Evolutionary conservation across 305 asterid species (phyloP), one percentile per base, ranked within the genome.

Genomic region (Galium porrigens): DNA sequence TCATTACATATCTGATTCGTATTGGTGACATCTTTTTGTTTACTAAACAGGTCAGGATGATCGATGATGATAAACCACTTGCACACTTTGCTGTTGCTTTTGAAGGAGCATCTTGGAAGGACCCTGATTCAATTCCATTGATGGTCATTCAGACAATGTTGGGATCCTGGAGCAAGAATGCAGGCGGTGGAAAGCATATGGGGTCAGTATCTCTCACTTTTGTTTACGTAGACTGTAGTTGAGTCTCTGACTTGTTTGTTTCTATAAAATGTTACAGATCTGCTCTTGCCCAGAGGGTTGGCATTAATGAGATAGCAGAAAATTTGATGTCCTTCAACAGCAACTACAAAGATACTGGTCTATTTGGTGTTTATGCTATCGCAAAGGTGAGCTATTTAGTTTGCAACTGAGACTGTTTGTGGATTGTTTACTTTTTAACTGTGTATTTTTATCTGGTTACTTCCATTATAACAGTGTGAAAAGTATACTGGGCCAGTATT

Each of bases 321-420:
- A 89, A 87, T 85, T 77, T 89, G 89, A 89, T 92, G 99, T 86
- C 99, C 58, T 92, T 92, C 78, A 92, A 89, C 70, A 89, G 91
- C 72, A 92, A 85, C 79, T 92, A 92, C 78, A 92, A 84, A 63
- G 99, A 92, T 82, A 87, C 99, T 34, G 99, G 99, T 20, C 74
- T 92, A 44, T 92, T 92, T 78, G 99, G 99, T 72, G 91, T 92
- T 60, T 87, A 89, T 77, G 97, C 99, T 68, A 82, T 86, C 75
- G 96, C 99, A 55, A 87, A 89, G 97, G 99, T 90, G 65, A 44
- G 67, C 17, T 22, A 48, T 10, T 0, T 25, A 46, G 32, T 25
- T 53, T 52, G 52, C 52, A 15, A 46, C 20, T 46, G 52, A 46
- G 18, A 18, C 7, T 15, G 20, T 46, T 2, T 42, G 2, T 42